Evolutionary conservation across 306 rosid species (phyloP), one percentile per base, ranked within the genome.

Genomic region (Abrus pulchellus): DNA sequence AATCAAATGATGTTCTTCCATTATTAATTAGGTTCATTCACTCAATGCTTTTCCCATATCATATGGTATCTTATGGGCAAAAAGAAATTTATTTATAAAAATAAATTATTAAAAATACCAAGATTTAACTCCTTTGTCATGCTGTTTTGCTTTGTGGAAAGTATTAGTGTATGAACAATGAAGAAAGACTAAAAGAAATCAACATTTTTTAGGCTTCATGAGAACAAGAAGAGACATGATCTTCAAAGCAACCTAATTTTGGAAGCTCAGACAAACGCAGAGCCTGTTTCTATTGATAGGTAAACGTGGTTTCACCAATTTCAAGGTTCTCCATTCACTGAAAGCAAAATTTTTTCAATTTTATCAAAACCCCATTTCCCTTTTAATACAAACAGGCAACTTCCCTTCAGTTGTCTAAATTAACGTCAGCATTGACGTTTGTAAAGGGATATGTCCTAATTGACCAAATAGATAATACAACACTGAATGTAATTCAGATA

Each of bases 71-170:
- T 9, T 47, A 70, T 20, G 8, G 40, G 47, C 30, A 80, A 61
- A 60, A n/a, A 28, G 41, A 53, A 41, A 60, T 6, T 20, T 68
- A 44, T 44, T 38, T 33, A 47, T 14, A 43, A 71, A 77, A 27
- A 77, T 61, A 82, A 7, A 47, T 48, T 10, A 53, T 8, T 14
- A 20, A 70, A 69, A 12, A 76, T 2, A 27, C 57, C 48, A 50
- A 62, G 52, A 83, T 59, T 68, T 77, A 53, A 75, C 47, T 32
- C 27, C 59, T 71, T 69, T 32, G 59, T 40, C 12, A 49, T 43
- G 77, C 68, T n/a, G 33, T 41, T n/a, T 43, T 49, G 43, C 68
- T 33, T 30, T 61, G 74, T 8, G 28, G 3, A 13, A 68, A 57
- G 50, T 41, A 43, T 28, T 20, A 68, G 49, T 29, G 32, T 57